A percentile compares a stretch with the other conserved stretches of the same genome.
Evolutionary conservation across 169 alveolate species (phyloP).

Genomic region (Cryptosporidium canis): DNA sequence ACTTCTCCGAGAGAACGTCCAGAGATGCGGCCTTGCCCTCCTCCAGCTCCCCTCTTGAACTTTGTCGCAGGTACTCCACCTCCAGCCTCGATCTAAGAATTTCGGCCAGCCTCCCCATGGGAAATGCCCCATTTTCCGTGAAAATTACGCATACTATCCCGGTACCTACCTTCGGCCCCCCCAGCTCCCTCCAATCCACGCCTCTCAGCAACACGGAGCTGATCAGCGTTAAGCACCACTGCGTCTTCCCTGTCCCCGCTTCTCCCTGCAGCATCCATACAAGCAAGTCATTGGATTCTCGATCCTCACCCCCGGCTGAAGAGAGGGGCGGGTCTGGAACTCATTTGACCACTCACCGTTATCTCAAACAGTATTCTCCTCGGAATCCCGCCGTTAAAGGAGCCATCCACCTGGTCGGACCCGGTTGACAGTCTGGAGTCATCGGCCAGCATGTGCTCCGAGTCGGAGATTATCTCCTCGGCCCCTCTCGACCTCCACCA

Average conservation of each 20-base stretch:
- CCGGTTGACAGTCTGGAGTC: constrained; percentile 40
- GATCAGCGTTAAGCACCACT: constrained; percentile 48
- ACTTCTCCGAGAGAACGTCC: neutral
- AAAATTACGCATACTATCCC: constrained; percentile 46
- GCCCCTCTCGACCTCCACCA: constrained; percentile 70
- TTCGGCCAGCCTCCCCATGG: constrained; percentile 18
- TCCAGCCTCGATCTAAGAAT: constrained; percentile 7
- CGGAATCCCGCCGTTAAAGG: constrained; percentile 65
- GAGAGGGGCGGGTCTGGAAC: neutral
- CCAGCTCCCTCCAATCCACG: neutral
- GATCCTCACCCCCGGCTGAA: too few relatives aligned
- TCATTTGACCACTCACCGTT: constrained; percentile 39
- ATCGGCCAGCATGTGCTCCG: neutral
- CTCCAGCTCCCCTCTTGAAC: neutral
- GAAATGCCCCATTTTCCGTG: constrained; percentile 58
- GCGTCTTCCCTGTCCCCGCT: constrained; percentile 70
- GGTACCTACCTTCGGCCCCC: neutral
- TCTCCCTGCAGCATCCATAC: constrained; percentile 66
- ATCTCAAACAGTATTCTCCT: constrained; percentile 37
- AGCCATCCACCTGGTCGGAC: constrained; percentile 2
- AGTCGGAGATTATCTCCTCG: constrained; percentile 21
- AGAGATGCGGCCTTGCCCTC: neutral
- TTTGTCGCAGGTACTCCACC: neutral
- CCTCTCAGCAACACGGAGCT: constrained; percentile 35
- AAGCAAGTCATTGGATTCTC: too few relatives aligned